A percentile compares a stretch with the other conserved stretches of the same genome.
These are phyloP conservation scores for Lizonia empirigonia DNA, from an alignment of 2,329 filamentous ascomycete genomes.

Conservation along the genomic window DNA sequence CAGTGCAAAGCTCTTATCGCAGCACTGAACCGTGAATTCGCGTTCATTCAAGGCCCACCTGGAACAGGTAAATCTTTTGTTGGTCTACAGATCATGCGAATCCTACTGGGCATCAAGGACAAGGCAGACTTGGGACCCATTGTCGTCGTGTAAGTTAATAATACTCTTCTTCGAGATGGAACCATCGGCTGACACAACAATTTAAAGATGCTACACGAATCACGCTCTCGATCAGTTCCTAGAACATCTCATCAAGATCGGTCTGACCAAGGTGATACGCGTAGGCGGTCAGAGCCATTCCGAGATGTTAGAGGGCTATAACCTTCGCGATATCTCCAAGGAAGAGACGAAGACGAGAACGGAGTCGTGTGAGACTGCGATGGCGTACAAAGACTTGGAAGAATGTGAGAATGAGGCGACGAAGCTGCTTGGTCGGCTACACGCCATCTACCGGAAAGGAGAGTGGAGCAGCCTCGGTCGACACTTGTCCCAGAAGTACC, in stretches of 20 bases:
- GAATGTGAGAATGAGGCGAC: slow-evolving; percentile 8
- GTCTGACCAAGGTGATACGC: slow-evolving; percentile 61
- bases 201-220: slow-evolving; percentile 55
- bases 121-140: slow-evolving; percentile 53
- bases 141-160: slow-evolving; percentile 42
- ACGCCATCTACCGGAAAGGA: slow-evolving; percentile 6
- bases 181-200: no score
- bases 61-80: slow-evolving; percentile 72
- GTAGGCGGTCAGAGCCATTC: slow-evolving; percentile 66
- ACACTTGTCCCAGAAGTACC: slow-evolving; percentile 22
- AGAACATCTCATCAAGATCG: slow-evolving; percentile 61
- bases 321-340: slow-evolving; percentile 50
- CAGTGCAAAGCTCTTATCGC: slow-evolving; percentile 59
- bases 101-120: slow-evolving; percentile 54
- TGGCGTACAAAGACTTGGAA: slow-evolving; percentile 23
- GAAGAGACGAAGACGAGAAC: slow-evolving; percentile 27
- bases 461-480: slow-evolving; percentile 27
- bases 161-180: no score
- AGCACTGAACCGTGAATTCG: slow-evolving; percentile 59
- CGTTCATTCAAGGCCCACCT: slow-evolving; percentile 72
- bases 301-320: slow-evolving; percentile 56
- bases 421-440: slow-evolving; percentile 14
- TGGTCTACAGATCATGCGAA: slow-evolving; percentile 64
- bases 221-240: slow-evolving; percentile 65
- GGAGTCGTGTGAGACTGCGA: slow-evolving; percentile 18